Evolutionary conservation across 164 flowering plant species (phyloP).

Genomic region (Taxillus chinensis): DNA sequence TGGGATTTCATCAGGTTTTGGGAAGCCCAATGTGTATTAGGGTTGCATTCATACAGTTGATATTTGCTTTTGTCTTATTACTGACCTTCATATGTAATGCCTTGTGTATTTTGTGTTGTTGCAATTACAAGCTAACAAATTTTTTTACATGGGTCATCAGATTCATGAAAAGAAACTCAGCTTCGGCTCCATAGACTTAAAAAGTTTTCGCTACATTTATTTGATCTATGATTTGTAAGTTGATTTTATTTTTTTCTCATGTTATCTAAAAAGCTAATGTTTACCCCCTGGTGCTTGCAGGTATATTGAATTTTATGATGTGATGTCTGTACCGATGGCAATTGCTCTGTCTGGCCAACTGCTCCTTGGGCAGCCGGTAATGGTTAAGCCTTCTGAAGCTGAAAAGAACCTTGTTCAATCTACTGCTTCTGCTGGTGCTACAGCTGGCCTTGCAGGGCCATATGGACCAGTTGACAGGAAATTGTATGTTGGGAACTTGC

Average conservation of each 20-base stretch:
- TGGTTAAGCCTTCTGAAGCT: slow-evolving; percentile 92
- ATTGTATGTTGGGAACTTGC: slow-evolving; percentile 86
- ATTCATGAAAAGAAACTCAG: slow-evolving; percentile 27
- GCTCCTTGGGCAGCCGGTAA: slow-evolving; percentile 80
- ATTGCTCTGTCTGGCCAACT: slow-evolving; percentile 91
- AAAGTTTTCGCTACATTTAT: slow-evolving; percentile 22
- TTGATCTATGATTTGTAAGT: slow-evolving; percentile 26
- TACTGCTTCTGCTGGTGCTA: slow-evolving; percentile 43
- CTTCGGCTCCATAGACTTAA: slow-evolving; percentile 23
- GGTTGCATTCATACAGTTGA: too few species aligned
- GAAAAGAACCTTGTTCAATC: slow-evolving; percentile 94
- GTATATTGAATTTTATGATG: slow-evolving; percentile 87
- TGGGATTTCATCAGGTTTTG: too few species aligned
- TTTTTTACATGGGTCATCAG: slow-evolving; percentile 26
- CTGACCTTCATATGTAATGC: not conserved
- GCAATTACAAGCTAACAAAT: slow-evolving; percentile 15
- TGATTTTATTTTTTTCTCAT: not conserved
- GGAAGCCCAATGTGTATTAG: too few species aligned
- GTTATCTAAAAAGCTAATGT: slow-evolving; percentile 8
- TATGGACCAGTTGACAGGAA: slow-evolving; percentile 74
- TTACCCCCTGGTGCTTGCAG: slow-evolving; percentile 23
- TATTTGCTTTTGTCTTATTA: not conserved
- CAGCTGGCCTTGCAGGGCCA: slow-evolving; percentile 43
- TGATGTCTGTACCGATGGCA: slow-evolving; percentile 94
- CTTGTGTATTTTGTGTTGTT: not conserved